Evolutionary conservation across 768 basidiomycete species (phyloP), one percentile per base, ranked within the genome.

Genomic region (Auriscalpium vulgare): DNA sequence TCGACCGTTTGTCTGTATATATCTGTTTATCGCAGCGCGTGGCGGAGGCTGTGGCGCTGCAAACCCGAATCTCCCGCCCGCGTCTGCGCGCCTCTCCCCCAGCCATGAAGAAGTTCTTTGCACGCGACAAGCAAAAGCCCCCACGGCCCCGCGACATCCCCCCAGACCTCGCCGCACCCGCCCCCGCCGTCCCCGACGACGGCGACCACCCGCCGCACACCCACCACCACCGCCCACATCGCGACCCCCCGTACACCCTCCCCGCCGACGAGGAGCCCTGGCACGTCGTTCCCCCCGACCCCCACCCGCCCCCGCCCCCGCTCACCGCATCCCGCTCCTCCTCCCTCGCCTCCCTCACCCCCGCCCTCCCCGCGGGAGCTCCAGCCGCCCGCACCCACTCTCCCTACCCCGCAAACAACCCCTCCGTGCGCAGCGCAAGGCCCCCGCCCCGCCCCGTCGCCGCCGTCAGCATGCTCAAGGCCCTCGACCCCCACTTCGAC

Each of bases 101-200:
- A 23, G 13, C 64, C 38, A 85, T 84, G 83, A 84, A 79, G 73
- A 84, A 78, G 71, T 68, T 86, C 45, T 85, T 86, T 56, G 72
- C 73, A 23, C 71, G 77, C 53, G 75, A 74, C 65, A 84, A 80
- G 63, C 60, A 65, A 54, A 81, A 76, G 66, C 56, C 65, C 29
- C 54, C 71, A 9, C 73, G 67, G 54, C 62, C 61, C 57, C 54
- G 68, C 67, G 56, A 61, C 50, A 45, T 65, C 61, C 40, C 57
- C 56, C 53, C 64, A 64, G 57, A 73, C 65, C 59, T 72, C 68
- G 58, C 8, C 14, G 14, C 50, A 50, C 13, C 36, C 61, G 54
- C 21, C 52, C 49, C 4, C 58, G 50, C 35, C 61, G 51, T 19
- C 43, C 45, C 0, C 50, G 36, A 1, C 56, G 36, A 16, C 59